Conservation (phyloP, 2,329 filamentous ascomycete genomes). For the Dactylellina haptotyla region DNA sequence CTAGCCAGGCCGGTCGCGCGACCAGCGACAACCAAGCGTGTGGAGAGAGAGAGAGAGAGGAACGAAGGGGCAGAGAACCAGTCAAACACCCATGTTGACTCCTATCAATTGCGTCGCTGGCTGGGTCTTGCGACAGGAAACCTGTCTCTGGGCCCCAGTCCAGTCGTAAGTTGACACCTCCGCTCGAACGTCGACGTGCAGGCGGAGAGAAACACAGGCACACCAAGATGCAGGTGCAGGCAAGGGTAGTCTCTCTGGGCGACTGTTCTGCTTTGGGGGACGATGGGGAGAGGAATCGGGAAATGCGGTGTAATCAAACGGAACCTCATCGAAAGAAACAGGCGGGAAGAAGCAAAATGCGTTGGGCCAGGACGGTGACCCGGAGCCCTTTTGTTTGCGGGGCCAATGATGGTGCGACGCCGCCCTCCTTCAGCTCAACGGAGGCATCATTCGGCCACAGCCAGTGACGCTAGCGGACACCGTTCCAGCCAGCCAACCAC, state of each 20-base stretch:
- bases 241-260: background rate
- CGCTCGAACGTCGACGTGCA: conserved; percentile 33
- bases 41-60: no score
- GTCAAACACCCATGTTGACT: background rate
- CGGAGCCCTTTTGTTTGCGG: conserved; percentile 24
- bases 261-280: background rate
- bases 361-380: conserved; percentile 24
- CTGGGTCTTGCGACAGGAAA: conserved; percentile 5
- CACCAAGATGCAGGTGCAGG: conserved; percentile 23
- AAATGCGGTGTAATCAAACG: conserved; percentile 16
- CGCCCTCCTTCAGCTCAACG: conserved; percentile 36
- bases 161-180: conserved; percentile 23
- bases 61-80: no score
- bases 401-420: conserved; percentile 42
- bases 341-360: conserved; percentile 19
- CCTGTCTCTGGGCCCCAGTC: conserved; percentile 1
- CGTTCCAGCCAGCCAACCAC: conserved; percentile 43
- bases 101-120: background rate
- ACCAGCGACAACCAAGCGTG: no score
- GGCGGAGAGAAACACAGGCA: background rate
- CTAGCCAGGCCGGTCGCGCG: background rate
- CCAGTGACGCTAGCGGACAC: conserved; percentile 18
- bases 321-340: conserved; percentile 45
- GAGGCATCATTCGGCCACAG: conserved; percentile 39
- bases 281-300: background rate